A percentile compares a stretch with the other conserved stretches of the same genome.
These are phyloP conservation scores for Caryopteris hybrid DNA, from an alignment of 305 asterid genomes.

Conservation along the genomic window DNA sequence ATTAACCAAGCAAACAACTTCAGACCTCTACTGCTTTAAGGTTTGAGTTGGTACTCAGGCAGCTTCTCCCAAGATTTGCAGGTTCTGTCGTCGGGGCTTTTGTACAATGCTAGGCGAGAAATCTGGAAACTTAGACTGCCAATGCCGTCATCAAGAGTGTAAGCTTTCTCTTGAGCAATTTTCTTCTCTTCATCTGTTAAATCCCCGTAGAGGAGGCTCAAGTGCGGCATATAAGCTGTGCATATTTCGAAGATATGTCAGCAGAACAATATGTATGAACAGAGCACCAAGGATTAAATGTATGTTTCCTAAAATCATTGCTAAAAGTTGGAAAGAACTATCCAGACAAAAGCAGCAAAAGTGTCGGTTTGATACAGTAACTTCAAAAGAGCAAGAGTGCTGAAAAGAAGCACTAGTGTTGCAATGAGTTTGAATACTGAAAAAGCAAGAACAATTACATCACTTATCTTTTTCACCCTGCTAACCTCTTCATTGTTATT, in stretches of 20 bases:
- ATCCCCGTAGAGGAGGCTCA: slow-evolving; percentile 80
- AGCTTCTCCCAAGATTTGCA: slow-evolving; percentile 88
- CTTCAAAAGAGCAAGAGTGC: no score
- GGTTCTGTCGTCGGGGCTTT: slow-evolving; percentile 70
- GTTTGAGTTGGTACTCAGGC: slow-evolving; percentile 46
- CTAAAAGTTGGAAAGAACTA: neutral
- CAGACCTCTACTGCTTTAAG: slow-evolving; percentile 12
- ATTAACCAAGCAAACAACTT: neutral
- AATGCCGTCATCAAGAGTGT: slow-evolving; percentile 50
- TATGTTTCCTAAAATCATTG: neutral
- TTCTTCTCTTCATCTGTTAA: slow-evolving; percentile 67
- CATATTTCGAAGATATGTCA: slow-evolving; percentile 17
- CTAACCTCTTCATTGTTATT: neutral
- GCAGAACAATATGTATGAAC: neutral
- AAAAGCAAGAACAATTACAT: neutral
- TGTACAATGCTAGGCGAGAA: slow-evolving; percentile 62
- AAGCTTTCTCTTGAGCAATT: slow-evolving; percentile 63
- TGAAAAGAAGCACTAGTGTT: no score
- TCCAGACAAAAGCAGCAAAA: neutral
- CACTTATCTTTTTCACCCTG: neutral
- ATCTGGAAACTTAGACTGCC: slow-evolving; percentile 47
- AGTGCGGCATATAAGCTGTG: slow-evolving; percentile 94
- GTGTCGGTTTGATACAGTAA: no score
- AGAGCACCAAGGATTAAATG: neutral
- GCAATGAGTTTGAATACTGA: no score